Percentiles rank a stretch among this genome's conserved stretches.
These are phyloP conservation scores for Pythium insidiosum DNA, from an alignment of 352 stramenopile genomes.

Conservation along the genomic window DNA sequence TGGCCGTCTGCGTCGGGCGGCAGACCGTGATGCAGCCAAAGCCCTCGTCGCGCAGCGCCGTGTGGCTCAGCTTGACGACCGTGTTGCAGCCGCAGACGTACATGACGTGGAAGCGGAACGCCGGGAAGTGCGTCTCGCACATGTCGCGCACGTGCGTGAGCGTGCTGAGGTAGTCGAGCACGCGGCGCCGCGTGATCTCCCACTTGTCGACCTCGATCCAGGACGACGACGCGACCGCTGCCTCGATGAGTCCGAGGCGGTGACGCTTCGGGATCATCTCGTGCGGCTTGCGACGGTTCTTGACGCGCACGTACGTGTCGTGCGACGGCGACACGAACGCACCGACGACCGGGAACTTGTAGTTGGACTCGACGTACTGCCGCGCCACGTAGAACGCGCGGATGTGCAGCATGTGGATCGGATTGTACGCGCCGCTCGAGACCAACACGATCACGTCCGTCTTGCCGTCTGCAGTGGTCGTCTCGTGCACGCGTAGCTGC, in stretches of 20 bases:
- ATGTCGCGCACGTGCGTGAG: slow-evolving; percentile 67
- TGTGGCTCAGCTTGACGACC: slow-evolving; percentile 72
- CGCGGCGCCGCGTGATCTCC: slow-evolving; percentile 65
- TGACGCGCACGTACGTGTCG: slow-evolving; percentile 64
- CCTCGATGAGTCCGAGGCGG: slow-evolving; percentile 52
- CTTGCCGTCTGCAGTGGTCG: slow-evolving; percentile 8
- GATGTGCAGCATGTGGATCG: slow-evolving; percentile 72
- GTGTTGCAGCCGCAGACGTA: slow-evolving; percentile 77
- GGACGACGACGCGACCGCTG: slow-evolving; percentile 50
- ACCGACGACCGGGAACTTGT: slow-evolving; percentile 68
- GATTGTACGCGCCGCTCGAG: slow-evolving; percentile 67
- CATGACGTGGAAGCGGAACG: slow-evolving; percentile 60
- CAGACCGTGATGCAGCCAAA: slow-evolving; percentile 68
- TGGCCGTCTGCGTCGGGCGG: slow-evolving; percentile 52
- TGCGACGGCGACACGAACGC: slow-evolving; percentile 74
- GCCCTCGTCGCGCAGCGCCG: slow-evolving; percentile 48
- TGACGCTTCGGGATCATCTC: slow-evolving; percentile 76
- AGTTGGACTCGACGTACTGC: slow-evolving; percentile 73
- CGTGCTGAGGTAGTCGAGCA: slow-evolving; percentile 72
- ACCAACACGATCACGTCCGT: slow-evolving; percentile 68
- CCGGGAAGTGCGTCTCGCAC: slow-evolving; percentile 55
- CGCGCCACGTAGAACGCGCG: slow-evolving; percentile 68
- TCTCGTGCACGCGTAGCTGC: slow-evolving; percentile 15
- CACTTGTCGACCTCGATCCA: slow-evolving; percentile 85
- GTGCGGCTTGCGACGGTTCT: slow-evolving; percentile 57